These are phyloP conservation scores for Apiotrichum laibachii DNA, from an alignment of 1,284 basidiomycete genomes.

Conservation along the genomic window DNA sequence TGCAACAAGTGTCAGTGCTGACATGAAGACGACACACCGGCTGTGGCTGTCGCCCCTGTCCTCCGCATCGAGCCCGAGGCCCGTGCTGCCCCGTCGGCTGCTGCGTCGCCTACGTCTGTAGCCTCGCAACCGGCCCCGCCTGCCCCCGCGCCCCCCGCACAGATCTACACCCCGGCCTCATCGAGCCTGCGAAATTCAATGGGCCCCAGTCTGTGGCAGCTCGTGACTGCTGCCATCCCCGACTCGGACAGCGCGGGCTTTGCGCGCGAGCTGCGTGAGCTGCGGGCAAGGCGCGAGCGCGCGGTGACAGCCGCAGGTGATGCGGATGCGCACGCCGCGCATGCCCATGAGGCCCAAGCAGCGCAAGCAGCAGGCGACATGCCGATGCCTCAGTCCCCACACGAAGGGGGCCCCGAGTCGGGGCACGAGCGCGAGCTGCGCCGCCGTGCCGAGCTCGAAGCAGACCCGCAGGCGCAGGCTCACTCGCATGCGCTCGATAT, in stretches of 20 bases:
- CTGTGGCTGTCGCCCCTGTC: not conserved
- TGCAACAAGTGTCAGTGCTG: not conserved
- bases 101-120: not conserved
- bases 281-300: not conserved
- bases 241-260: constrained; percentile 10
- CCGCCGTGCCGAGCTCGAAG: too few species aligned
- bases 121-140: not conserved
- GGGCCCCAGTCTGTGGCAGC: constrained; percentile 19
- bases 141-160: not conserved
- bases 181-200: constrained; percentile 14
- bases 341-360: not conserved
- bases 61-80: not conserved
- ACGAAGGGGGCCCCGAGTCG: not conserved
- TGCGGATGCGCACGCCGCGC: not conserved
- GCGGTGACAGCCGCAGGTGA: not conserved
- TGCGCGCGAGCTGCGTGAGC: constrained; percentile 2
- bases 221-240: constrained; percentile 17
- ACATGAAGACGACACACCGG: not conserved
- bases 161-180: constrained; percentile 6
- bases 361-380: not conserved
- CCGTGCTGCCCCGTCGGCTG: not conserved
- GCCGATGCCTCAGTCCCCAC: not conserved
- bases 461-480: not conserved
- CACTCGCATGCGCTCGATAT: too few species aligned
- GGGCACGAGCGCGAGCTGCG: not conserved